A percentile compares a stretch with the other conserved stretches of the same genome.
Conservation (phyloP, 2,329 filamentous ascomycete genomes). For the Talaromyces sp. region DNA sequence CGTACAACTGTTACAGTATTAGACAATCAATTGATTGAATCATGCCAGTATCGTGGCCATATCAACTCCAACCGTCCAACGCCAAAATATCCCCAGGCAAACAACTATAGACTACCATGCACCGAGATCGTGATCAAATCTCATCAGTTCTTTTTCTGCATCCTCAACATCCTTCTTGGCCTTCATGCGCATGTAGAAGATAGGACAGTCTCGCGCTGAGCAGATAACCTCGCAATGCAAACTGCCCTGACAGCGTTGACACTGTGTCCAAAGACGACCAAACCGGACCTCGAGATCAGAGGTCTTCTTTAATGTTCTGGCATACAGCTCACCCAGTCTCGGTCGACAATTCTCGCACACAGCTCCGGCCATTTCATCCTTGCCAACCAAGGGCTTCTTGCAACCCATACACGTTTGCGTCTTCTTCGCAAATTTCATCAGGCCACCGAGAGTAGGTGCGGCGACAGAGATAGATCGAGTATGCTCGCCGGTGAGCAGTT, state of each 20-base stretch:
- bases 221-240: conserved; percentile 99
- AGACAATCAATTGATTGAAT: neutral
- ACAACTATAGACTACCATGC: conserved; percentile 51
- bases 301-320: conserved; percentile 80
- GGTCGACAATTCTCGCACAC: conserved; percentile 83
- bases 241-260: conserved; percentile 93
- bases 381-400: conserved; percentile 86
- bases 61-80: conserved; percentile 1
- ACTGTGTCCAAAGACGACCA: conserved; percentile 93
- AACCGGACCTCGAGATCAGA: conserved; percentile 92
- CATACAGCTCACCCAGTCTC: conserved; percentile 87
- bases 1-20: neutral
- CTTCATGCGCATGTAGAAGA: conserved; percentile 99
- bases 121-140: conserved; percentile 83
- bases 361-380: conserved; percentile 75
- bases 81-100: neutral
- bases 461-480: conserved; percentile 92
- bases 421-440: conserved; percentile 99
- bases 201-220: conserved; percentile 91
- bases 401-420: conserved; percentile 98
- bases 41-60: neutral
- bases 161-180: conserved; percentile 98
- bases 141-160: conserved; percentile 78
- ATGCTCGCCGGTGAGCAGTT: conserved; percentile 85
- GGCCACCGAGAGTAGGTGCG: conserved; percentile 80